Base-by-base conservation (phyloP, 495 filamentous ascomycete genomes). In the Xylaria nigripes region DNA sequence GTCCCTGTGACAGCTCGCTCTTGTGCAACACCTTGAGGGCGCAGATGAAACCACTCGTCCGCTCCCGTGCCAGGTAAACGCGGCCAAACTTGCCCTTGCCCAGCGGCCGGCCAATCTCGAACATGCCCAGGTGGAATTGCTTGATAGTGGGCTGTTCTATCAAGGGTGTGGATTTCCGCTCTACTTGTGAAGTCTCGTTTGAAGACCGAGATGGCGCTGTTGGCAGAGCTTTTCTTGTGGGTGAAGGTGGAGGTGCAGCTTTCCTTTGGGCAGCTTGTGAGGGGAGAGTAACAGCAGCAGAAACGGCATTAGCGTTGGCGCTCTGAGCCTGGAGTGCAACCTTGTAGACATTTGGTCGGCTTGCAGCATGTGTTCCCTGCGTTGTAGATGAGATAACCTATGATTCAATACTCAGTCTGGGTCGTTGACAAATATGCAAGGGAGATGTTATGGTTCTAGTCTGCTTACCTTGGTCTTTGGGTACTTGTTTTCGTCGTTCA, bases 51-150 rank as follows among this genome's bases (percentile, higher is more conserved):
- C 88, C 87, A 19, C 81, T 87, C 42, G 80, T 85, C 25, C 90
- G 81, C 68, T 98, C 93, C 54, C 91, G 88, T 42, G 92, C 93
- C 2, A 98, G 81, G 66, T 98, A 98, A 1, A 98, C 93, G 43
- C 94, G 81, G 4, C 93, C 93, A 64, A 97, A 98, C 69, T 98
- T 98, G 50, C 93, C 93, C 68, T 97, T 98, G 8, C 93, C 93
- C 5, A 98, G 75, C 2, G 93, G 94, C 45, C 91, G 87, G 9
- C 93, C 93, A 60, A 98, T 97, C 63, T 98, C 93, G 64, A 98
- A 98, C 93, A 98, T 97, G 67, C 92, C 90, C 2, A 98, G 84
- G 59, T 96, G 90, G 66, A 93, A 88, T 48, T 90, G 79, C 61
- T 86, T 92, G 43, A 75, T 55, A 13, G 62, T 38, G 22, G 88